A percentile compares a stretch with the other conserved stretches of the same genome.
These are phyloP conservation scores for Sporothrix humicola DNA, from an alignment of 2,329 filamentous ascomycete species.

Conservation along the genomic window DNA sequence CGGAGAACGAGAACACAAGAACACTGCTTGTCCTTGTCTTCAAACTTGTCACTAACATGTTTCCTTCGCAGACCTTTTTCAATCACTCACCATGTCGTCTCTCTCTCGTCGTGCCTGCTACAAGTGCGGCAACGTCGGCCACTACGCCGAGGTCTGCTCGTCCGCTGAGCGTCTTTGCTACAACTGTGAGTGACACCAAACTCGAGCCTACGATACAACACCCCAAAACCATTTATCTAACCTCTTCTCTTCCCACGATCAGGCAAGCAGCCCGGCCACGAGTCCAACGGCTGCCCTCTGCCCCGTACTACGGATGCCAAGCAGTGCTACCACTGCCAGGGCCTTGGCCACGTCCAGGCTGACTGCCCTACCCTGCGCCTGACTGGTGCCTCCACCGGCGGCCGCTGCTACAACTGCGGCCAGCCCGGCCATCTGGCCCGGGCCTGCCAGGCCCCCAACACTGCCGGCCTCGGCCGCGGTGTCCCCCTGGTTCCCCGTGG, in stretches of 20 bases:
- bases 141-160: slow-evolving; percentile 89
- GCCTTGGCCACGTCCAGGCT: slow-evolving; percentile 95
- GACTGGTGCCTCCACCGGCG: slow-evolving; percentile 79
- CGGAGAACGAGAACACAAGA: not conserved
- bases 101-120: slow-evolving; percentile 83
- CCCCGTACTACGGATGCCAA: slow-evolving; percentile 97
- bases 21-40: not conserved
- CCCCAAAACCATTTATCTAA: slow-evolving; percentile 35
- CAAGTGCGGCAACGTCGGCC: slow-evolving; percentile 82
- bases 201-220: slow-evolving; percentile 33
- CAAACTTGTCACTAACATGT: slow-evolving; percentile 16
- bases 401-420: slow-evolving; percentile 96
- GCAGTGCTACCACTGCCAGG: slow-evolving; percentile 99
- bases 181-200: slow-evolving; percentile 74
- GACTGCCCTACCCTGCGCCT: slow-evolving; percentile 96
- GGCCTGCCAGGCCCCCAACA: slow-evolving; percentile 79
- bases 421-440: slow-evolving; percentile 93
- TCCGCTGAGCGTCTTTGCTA: slow-evolving; percentile 98
- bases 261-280: slow-evolving; percentile 90
- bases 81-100: slow-evolving; percentile 68
- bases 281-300: slow-evolving; percentile 96
- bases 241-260: not conserved
- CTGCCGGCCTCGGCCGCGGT: slow-evolving; percentile 66
- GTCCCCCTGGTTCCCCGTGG: slow-evolving; percentile 64
- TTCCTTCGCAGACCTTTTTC: slow-evolving; percentile 32